Base-by-base conservation (phyloP, 2,329 filamentous ascomycete species). In the Ophiosphaerella korrae region DNA sequence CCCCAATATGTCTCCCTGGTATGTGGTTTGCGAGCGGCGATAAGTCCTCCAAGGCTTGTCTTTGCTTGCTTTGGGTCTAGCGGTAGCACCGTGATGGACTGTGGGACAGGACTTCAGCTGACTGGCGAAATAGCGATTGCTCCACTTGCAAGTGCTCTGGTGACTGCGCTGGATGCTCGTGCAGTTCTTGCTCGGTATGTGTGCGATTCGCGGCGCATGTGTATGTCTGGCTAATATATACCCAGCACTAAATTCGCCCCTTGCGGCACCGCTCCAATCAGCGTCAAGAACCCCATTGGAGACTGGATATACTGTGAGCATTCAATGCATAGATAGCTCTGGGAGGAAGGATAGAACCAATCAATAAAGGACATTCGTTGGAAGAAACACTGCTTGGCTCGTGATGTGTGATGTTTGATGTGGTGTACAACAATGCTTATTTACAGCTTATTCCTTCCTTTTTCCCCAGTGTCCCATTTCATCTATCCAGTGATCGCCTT, bases 91-190 rank as follows among this genome's bases (percentile, higher is more conserved):
- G 24, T 50, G 49, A 50, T 55, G 53, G 41, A n/a, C 48, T 48
- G 11, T 31, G 29, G 29, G 16, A 38, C 50, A 32, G 21, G 14
- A 33, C 6, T 8, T 13, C 31, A 34, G 31, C 35, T 45, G 24
- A 35, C 34, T 37, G 40, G 18, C n/a, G 7, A 13, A 24, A 47
- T 13, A 48, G 49, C 34, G 16, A 47, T 39, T 52, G 44, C 44
- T 45, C 39, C 35, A 23, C 40, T 16, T 52, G 58, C 45, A 44
- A 51, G 46, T 68, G 65, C 60, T 43, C 40, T 26, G 64, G 64
- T 41, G 52, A 66, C 53, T 70, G 66, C 65, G 57, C 59, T 48
- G 43, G 48, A 46, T 70, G 66, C 59, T 50, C 52, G 41, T 70
- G 66, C 57, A 50, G 55, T 42, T 48, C 60, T 44, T 70, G 66